phyloP scores from a whole-genome alignment of 163 green algal species.

The Prototheca wickerhamii region DNA sequence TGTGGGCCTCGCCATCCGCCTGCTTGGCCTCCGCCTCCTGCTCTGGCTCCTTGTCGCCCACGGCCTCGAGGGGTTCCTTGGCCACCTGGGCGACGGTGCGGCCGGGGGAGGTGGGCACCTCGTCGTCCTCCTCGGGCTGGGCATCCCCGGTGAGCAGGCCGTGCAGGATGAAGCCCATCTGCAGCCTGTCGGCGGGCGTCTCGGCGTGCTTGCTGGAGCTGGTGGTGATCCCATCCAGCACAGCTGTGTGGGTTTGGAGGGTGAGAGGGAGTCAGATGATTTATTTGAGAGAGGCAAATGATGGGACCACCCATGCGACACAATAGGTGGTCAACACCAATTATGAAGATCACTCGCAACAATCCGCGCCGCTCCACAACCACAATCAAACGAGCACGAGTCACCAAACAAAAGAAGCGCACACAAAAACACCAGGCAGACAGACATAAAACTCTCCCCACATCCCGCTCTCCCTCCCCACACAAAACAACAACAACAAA shows the following conservation, averaged over 20 bases:
- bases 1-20: too few species aligned
- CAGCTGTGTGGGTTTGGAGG: slow-evolving; percentile 14
- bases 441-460: neutral
- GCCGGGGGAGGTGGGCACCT: too few species aligned
- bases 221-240: slow-evolving; percentile 45
- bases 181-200: slow-evolving; percentile 23
- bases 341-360: neutral
- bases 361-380: too few species aligned
- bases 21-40: neutral
- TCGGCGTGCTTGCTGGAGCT: slow-evolving; percentile 15
- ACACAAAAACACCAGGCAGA: neutral
- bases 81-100: neutral
- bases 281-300: neutral
- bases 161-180: slow-evolving; percentile 35
- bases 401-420: neutral
- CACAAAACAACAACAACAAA: neutral
- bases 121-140: neutral
- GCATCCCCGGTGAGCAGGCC: slow-evolving; percentile 10
- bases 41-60: neutral
- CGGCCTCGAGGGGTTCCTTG: neutral
- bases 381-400: too few species aligned
- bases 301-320: neutral
- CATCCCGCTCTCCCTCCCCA: neutral
- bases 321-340: too few species aligned
- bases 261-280: neutral